A percentile compares a stretch with the other conserved stretches of the same genome.
Evolutionary conservation across 2,329 filamentous ascomycete species (phyloP).

Genomic region (Apiospora sp.): DNA sequence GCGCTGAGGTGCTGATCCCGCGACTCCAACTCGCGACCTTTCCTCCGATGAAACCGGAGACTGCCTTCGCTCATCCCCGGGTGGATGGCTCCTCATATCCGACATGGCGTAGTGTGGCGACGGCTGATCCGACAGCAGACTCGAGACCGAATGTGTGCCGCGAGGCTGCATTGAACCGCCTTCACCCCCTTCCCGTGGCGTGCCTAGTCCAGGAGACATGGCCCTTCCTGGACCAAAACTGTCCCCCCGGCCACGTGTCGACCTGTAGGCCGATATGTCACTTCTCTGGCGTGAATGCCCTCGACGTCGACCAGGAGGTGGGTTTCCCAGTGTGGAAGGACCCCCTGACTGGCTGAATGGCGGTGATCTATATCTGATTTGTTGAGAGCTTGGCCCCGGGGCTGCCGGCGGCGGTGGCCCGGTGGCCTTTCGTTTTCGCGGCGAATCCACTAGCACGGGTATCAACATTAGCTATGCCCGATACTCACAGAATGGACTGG

Average conservation of each 20-base stretch:
- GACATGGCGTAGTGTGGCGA: conserved; percentile 27
- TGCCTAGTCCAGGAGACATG: conserved; percentile 47
- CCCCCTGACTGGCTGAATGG: conserved; percentile 59
- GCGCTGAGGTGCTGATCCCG: conserved; percentile 22
- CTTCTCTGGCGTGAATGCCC: conserved; percentile 72
- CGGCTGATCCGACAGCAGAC: conserved; percentile 28
- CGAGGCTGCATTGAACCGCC: conserved; percentile 1
- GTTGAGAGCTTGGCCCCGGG: conserved; percentile 54
- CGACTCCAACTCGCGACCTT: conserved; percentile 24
- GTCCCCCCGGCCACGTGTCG: conserved; percentile 47
- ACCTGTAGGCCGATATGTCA: conserved; percentile 63
- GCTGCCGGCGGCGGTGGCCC: conserved; percentile 57
- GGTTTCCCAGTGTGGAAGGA: conserved; percentile 60
- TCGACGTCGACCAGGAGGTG: conserved; percentile 60
- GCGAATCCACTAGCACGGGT: conserved; percentile 72
- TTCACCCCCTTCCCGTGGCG: conserved; percentile 41
- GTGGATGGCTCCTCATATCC: conserved; percentile 26
- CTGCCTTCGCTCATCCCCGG: conserved; percentile 26
- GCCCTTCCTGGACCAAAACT: conserved; percentile 45
- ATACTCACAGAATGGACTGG: conserved; percentile 55
- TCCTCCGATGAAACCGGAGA: conserved; percentile 29
- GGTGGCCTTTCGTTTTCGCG: conserved; percentile 83
- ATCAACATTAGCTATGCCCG: conserved; percentile 49
- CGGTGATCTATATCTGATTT: conserved; percentile 59
- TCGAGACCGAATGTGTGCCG: conserved; percentile 28